Evolutionary conservation across 805 yeast genomes (phyloP), one percentile per base, ranked within the genome.

Genomic region (Pichia heedii): DNA sequence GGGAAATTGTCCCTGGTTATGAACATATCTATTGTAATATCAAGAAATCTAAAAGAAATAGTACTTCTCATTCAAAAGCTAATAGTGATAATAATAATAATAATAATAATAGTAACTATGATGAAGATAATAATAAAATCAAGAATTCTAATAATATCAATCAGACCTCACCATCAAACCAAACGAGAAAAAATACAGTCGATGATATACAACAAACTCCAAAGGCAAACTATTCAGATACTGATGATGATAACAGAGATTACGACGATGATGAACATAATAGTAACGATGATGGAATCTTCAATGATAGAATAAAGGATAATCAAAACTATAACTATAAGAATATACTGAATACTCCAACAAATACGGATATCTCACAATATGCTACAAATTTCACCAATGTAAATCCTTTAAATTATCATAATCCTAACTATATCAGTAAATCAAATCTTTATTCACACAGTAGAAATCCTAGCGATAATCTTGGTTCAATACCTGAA

Each of bases 1-100:
- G 98, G 98, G 78, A 82, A 53, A 84, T 90, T 41, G 84, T 81
- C 48, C 68, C 75, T n/a, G 96, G 95, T 5, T 76, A 71, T 56
- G 96, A 89, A 60, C 76, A 77, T 52, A 84, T 81, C 58, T 90
- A 90, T 54, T 70, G 84, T 54, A 82, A 77, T 55, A 79, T 74
- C 4, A 75, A 77, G 54, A 66, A 71, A 44, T 68, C 68, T 39
- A 76, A 74, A 54, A 62, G 54, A 37, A 44, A 21, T 22, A 30
- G 39, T 12, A 36, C 19, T 22, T 7, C n/a, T 3, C n/a, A 30
- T 8, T 44, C 51, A 19, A 45, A 44, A 29, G 41, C 38, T 24
- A 24, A 24, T 24, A 24, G 10, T 8, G 11, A 24, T 24, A 8
- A 7, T 24, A 24, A 24, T 24, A 24, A 7, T 11, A 24, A 24